Percentiles rank a stretch among this genome's conserved stretches.
These are phyloP conservation scores for Globisporangium yorkense DNA, from an alignment of 352 stramenopile species.

Conservation along the genomic window DNA sequence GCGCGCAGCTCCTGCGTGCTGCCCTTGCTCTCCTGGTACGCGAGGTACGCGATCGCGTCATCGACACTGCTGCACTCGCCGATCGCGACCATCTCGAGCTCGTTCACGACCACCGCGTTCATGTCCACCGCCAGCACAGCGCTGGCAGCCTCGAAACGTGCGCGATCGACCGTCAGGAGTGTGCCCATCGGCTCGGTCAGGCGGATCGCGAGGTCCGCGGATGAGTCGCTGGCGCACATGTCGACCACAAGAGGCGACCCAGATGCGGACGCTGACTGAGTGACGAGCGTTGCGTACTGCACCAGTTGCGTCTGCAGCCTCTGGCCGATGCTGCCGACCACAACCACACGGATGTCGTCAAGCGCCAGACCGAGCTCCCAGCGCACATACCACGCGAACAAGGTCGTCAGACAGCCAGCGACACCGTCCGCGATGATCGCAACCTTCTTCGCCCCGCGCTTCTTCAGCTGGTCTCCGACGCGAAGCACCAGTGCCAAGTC, in stretches of 20 bases:
- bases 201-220: conserved; percentile 31
- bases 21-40: neutral
- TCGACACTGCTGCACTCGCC: conserved; percentile 20
- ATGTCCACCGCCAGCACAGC: conserved; percentile 45
- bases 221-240: conserved; percentile 37
- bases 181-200: conserved; percentile 43
- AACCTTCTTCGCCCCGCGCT: conserved; percentile 17
- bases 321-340: conserved; percentile 4
- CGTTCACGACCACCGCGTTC: conserved; percentile 65
- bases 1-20: neutral
- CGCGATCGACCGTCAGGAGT: conserved; percentile 31
- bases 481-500: conserved; percentile 34
- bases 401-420: conserved; percentile 13
- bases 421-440: conserved; percentile 19
- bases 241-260: conserved; percentile 34
- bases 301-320: conserved; percentile 1
- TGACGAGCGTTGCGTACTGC: conserved; percentile 20
- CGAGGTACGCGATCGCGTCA: neutral
- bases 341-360: conserved; percentile 25
- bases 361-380: conserved; percentile 16
- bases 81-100: conserved; percentile 41
- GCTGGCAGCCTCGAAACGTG: conserved; percentile 19
- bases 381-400: conserved; percentile 26
- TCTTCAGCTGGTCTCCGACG: conserved; percentile 23
- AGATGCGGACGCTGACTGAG: conserved; percentile 16